Evolutionary conservation across 495 filamentous ascomycete genomes (phyloP).

Genomic region (Penicillium cinerascens): DNA sequence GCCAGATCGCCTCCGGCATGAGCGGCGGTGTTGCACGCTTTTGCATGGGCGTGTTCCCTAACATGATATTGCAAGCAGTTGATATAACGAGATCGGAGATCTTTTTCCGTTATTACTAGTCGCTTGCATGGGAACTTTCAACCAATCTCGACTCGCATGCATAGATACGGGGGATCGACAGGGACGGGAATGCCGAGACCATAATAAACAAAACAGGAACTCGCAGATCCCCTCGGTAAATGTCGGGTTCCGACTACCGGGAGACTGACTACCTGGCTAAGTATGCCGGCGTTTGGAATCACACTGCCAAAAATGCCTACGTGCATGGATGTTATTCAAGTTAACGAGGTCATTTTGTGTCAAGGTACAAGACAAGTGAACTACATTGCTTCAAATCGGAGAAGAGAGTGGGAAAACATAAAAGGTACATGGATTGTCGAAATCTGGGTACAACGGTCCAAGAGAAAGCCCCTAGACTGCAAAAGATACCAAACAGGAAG

Average conservation of each 20-base stretch:
- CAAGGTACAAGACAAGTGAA: not conserved
- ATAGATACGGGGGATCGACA: slow-evolving; percentile 24
- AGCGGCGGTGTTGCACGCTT: not conserved
- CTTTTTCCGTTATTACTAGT: not conserved
- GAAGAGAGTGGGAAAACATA: slow-evolving; percentile 2
- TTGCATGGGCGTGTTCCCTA: not conserved
- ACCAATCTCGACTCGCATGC: slow-evolving; percentile 1
- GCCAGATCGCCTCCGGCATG: not conserved
- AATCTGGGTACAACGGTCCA: slow-evolving; percentile 20
- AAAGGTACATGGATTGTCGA: slow-evolving; percentile 27
- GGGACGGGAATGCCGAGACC: slow-evolving; percentile 16
- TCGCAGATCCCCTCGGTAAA: not conserved
- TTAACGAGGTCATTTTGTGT: too few relatives aligned
- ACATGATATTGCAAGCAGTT: not conserved
- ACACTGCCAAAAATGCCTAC: not conserved
- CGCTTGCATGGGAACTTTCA: not conserved
- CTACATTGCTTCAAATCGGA: not conserved
- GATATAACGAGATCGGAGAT: not conserved
- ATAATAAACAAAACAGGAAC: slow-evolving; percentile 14
- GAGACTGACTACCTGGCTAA: not conserved
- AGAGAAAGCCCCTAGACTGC: slow-evolving; percentile 8
- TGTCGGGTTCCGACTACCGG: not conserved
- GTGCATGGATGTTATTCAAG: too few relatives aligned
- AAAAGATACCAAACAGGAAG: slow-evolving; percentile 12
- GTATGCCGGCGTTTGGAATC: not conserved